A percentile compares a stretch with the other conserved stretches of the same genome.
Conservation (phyloP, 208 protist species). For the Trypanosoma congolense region DNA sequence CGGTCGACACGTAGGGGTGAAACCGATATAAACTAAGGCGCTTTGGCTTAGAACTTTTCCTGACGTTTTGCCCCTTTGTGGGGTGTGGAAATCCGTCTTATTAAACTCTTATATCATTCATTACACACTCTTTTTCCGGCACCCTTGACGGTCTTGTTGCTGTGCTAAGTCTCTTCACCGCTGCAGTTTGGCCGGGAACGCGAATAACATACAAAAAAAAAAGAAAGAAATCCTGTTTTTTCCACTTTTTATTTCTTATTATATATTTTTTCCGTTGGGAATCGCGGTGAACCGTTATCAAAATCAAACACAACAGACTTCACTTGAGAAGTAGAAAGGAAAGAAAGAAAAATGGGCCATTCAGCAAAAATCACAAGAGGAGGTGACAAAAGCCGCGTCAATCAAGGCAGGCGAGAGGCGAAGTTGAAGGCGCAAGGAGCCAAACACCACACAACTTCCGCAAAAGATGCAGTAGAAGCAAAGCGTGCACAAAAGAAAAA, state of each 20-base stretch:
- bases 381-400: conserved; percentile 85
- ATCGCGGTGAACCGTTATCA: background rate
- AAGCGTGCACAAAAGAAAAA: conserved; percentile 52
- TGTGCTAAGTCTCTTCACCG: no score
- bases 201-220: background rate
- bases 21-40: conserved; percentile 4
- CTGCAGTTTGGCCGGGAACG: no score
- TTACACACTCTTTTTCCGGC: no score
- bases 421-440: conserved; percentile 73
- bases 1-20: conserved; percentile 59
- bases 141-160: no score
- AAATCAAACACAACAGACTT: no score
- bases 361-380: conserved; percentile 86
- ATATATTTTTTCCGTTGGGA: conserved; percentile 5
- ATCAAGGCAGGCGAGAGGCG: conserved; percentile 59
- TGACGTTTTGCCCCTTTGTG: conserved; percentile 4
- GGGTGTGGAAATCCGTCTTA: background rate
- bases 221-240: background rate
- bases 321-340: no score
- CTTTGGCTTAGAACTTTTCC: background rate
- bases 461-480: conserved; percentile 57
- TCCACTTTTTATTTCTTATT: conserved; percentile 4
- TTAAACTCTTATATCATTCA: conserved; percentile 3
- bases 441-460: conserved; percentile 64
- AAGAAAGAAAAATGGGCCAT: conserved; percentile 78